Evolutionary conservation across 1,139 yeast genomes (phyloP).

Genomic region (Candida sp.): DNA sequence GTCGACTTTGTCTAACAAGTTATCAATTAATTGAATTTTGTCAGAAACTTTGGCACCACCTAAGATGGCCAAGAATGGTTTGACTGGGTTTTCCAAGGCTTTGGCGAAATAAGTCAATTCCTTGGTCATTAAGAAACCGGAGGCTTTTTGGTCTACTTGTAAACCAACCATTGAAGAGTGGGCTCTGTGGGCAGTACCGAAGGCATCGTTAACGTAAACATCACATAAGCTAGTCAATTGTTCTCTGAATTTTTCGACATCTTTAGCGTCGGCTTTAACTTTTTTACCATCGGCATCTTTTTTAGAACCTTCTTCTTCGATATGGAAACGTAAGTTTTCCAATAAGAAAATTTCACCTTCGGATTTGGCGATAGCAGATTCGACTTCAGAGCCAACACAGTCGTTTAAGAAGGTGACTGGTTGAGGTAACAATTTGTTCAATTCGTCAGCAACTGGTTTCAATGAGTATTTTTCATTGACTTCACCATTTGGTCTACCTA

Average conservation of each 20-base stretch:
- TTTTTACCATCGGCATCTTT: constrained; percentile 83
- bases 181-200: constrained; percentile 99
- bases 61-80: constrained; percentile 96
- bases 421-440: constrained; percentile 63
- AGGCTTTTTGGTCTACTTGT: constrained; percentile 89
- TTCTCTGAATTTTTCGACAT: constrained; percentile 79
- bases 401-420: constrained; percentile 79
- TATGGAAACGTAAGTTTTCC: constrained; percentile 96
- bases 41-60: constrained; percentile 99
- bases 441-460: constrained; percentile 88
- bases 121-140: constrained; percentile 97
- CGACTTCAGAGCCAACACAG: constrained; percentile 87
- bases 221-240: constrained; percentile 89
- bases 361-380: constrained; percentile 65
- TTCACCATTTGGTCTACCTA: constrained; percentile 98
- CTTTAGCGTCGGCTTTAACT: constrained; percentile 83
- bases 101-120: constrained; percentile 95
- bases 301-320: constrained; percentile 86
- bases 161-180: constrained; percentile 98
- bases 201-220: constrained; percentile 95
- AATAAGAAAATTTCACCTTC: constrained; percentile 76
- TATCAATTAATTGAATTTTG: constrained; percentile 96
- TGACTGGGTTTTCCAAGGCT: constrained; percentile 94
- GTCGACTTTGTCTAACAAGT: constrained; percentile 93
- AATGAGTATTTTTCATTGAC: constrained; percentile 77